phyloP scores from a whole-genome alignment of 2,329 filamentous ascomycete species.

The Rutstroemia sp. region DNA sequence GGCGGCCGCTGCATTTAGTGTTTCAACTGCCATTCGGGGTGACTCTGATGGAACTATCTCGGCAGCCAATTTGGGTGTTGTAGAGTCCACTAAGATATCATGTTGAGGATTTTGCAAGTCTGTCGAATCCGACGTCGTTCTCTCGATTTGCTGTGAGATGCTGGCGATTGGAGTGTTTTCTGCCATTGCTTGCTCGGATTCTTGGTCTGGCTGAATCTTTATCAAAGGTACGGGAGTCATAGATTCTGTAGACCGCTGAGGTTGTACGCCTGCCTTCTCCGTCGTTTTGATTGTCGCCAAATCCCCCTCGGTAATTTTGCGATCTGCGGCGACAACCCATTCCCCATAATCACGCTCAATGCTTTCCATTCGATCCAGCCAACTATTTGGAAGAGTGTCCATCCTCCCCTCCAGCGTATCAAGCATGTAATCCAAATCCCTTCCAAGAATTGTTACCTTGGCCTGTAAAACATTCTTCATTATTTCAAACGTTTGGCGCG shows the following conservation, averaged over 20 bases:
- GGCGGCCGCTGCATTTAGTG: neutral
- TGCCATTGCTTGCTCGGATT: neutral
- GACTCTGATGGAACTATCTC: neutral
- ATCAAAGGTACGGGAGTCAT: too few species aligned
- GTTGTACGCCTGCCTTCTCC: slow-evolving; percentile 19
- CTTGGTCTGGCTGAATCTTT: too few species aligned
- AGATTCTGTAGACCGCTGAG: too few species aligned
- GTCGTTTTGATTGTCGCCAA: slow-evolving; percentile 30
- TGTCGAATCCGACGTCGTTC: neutral
- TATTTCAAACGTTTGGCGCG: slow-evolving; percentile 41
- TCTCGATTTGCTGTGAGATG: neutral
- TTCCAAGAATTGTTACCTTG: slow-evolving; percentile 63
- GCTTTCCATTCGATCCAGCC: slow-evolving; percentile 80
- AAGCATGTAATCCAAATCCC: slow-evolving; percentile 74
- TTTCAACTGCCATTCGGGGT: neutral
- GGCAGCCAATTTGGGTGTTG: too few species aligned
- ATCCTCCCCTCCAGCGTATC: slow-evolving; percentile 77
- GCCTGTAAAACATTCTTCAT: slow-evolving; percentile 58
- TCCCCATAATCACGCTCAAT: slow-evolving; percentile 70
- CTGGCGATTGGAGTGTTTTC: neutral
- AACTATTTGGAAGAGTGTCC: slow-evolving; percentile 77
- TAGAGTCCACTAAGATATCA: too few species aligned
- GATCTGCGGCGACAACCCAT: slow-evolving; percentile 75
- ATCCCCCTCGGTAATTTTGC: slow-evolving; percentile 62
- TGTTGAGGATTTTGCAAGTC: too few species aligned